Evolutionary conservation across 495 filamentous ascomycete genomes (phyloP).

Genomic region (Penicillium daleae): DNA sequence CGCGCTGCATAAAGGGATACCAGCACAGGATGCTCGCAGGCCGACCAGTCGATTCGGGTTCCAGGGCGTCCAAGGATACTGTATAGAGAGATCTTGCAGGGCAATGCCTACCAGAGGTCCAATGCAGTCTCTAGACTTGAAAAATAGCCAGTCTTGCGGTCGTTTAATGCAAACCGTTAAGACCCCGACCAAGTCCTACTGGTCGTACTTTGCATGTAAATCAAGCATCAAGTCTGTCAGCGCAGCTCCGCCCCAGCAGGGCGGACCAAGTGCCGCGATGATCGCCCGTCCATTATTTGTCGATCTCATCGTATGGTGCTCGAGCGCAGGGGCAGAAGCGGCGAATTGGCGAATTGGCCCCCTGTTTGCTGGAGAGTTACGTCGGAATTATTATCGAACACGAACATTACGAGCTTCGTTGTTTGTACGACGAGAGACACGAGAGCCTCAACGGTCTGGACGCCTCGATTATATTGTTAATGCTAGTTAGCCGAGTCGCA

Average conservation of each 20-base stretch:
- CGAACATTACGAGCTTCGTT: not conserved
- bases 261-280: constrained; percentile 5
- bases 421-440: not conserved
- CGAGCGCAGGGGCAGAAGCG: constrained; percentile 7
- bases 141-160: not conserved
- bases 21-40: not conserved
- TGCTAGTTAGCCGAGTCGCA: not conserved
- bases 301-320: constrained; percentile 12
- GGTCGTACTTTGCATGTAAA: not conserved
- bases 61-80: not conserved
- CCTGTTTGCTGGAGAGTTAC: not conserved
- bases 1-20: not conserved
- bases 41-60: not conserved
- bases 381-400: not conserved
- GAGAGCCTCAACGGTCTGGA: not conserved
- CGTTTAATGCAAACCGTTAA: not conserved
- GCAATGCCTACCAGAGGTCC: too few relatives aligned
- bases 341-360: not conserved
- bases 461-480: not conserved
- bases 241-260: not conserved
- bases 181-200: too few relatives aligned
- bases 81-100: not conserved
- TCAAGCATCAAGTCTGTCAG: not conserved
- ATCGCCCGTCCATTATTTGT: constrained; percentile 4
- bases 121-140: not conserved